Evolutionary conservation across 352 stramenopile species (phyloP), one percentile per base, ranked within the genome.

Genomic region (Phytophthora ohioensis): DNA sequence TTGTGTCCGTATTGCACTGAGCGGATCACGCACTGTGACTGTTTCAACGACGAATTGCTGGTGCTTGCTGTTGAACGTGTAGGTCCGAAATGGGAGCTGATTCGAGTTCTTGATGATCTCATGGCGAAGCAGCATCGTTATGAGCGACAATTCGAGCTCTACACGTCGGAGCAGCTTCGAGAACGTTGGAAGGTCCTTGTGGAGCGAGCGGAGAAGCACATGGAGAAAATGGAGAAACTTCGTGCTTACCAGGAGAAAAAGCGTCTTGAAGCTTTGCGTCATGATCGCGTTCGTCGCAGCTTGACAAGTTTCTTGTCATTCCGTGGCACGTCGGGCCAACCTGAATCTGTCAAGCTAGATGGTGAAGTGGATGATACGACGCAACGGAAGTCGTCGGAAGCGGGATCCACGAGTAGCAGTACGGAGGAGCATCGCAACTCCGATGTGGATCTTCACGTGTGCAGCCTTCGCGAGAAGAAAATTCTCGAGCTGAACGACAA

Each of bases 1-100:
- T 51, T 90, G 41, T 91, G 84, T 75, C 81, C 84, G 34, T 82
- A 88, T 57, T 91, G 80, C 64, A 91, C 84, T 0, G 84, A 91
- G 57, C 81, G 84, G 0, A 76, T 91, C 36, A 73, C 68, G 10
- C 76, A 87, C 46, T 91, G 84, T 55, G 84, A 91, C 66, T 91
- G 84, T 60, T 90, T 90, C 52, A 90, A 90, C 38, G 84, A 91
- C 59, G 84, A 90, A 57, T 36, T 91, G 35, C 65, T 91, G 34
- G 79, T 90, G 41, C 64, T 89, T 35, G 75, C 80, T 1, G 80
- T 91, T 12, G 84, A 88, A 41, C 75, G 76, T 39, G 80, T 90
- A 2, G 81, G 84, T 5, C 71, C 84, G 17, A 91, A 91, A 62
- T 91, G 84, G 84, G 76, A 81, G 15, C 73, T 91, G 30, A 91